Evolutionary conservation across 2,329 filamentous ascomycete genomes (phyloP).

Genomic region (Talaromyces sp.): DNA sequence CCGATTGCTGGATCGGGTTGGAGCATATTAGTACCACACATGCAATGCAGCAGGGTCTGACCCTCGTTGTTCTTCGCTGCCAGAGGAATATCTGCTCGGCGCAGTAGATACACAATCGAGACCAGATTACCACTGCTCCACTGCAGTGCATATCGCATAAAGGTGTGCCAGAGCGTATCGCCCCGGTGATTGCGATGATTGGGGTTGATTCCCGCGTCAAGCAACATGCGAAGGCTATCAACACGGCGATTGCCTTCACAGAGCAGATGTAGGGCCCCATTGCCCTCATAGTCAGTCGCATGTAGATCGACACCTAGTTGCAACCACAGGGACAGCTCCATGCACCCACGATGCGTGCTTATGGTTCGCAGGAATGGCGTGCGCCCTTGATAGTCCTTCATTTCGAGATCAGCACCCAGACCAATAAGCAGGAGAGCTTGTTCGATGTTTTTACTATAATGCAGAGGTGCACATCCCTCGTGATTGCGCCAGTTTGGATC

Average conservation of each 20-base stretch:
- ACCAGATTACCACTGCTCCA: not conserved
- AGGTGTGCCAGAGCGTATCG: constrained; percentile 22
- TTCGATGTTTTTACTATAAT: not conserved
- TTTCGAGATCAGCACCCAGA: constrained; percentile 24
- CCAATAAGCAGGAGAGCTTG: constrained; percentile 7
- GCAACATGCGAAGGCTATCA: constrained; percentile 20
- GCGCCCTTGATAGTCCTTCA: constrained; percentile 21
- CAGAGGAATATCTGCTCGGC: not conserved
- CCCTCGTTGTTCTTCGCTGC: constrained; percentile 22
- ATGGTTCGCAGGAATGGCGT: constrained; percentile 18
- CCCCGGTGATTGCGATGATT: constrained; percentile 21
- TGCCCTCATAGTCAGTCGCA: constrained; percentile 24
- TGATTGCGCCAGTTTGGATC: constrained; percentile 8
- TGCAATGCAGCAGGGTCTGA: constrained; percentile 23
- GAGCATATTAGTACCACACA: constrained; percentile 19
- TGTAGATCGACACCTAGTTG: constrained; percentile 23
- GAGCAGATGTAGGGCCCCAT: constrained; percentile 20
- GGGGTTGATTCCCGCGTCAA: constrained; percentile 23
- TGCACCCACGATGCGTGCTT: constrained; percentile 1
- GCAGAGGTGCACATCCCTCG: not conserved
- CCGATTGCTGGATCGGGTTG: not conserved
- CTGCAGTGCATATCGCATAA: not conserved
- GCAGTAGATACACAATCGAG: constrained; percentile 11
- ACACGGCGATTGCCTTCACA: not conserved
- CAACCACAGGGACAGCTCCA: constrained; percentile 14